Conservation (phyloP, 306 rosid species). For the Cucumis hystrix region DNA sequence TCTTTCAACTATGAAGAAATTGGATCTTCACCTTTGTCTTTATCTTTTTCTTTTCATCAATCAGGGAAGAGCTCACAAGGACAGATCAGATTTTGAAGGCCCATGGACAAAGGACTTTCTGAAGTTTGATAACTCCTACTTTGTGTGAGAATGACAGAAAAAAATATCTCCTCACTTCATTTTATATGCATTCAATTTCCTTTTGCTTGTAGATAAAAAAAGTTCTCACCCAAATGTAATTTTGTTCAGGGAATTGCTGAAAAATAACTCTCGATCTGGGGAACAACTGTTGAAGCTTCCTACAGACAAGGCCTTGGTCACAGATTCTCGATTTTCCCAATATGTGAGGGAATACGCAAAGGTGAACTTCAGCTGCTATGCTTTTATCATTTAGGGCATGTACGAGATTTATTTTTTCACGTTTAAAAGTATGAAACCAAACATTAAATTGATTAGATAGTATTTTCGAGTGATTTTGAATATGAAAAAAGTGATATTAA, state of each 20-base stretch:
- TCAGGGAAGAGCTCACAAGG: conserved; percentile 66
- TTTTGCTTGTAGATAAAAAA: background rate
- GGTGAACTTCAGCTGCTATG: conserved; percentile 15
- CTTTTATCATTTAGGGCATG: background rate
- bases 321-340: conserved; percentile 31
- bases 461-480: background rate
- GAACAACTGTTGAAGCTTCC: conserved; percentile 48
- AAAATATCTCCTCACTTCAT: background rate
- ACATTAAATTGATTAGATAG: too few species aligned
- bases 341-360: conserved; percentile 53
- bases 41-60: background rate
- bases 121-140: conserved; percentile 84
- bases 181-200: background rate
- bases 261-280: conserved; percentile 10
- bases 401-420: too few species aligned
- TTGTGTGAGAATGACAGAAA: conserved; percentile 33
- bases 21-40: background rate
- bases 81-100: conserved; percentile 74
- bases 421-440: background rate
- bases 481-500: too few species aligned
- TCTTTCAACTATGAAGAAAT: background rate
- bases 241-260: conserved; percentile 40
- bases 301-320: conserved; percentile 48
- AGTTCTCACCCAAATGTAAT: background rate
- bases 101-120: conserved; percentile 59